A percentile compares a stretch with the other conserved stretches of the same genome.
Conservation (phyloP, 2,329 filamentous ascomycete genomes). For the Chalara sp. region DNA sequence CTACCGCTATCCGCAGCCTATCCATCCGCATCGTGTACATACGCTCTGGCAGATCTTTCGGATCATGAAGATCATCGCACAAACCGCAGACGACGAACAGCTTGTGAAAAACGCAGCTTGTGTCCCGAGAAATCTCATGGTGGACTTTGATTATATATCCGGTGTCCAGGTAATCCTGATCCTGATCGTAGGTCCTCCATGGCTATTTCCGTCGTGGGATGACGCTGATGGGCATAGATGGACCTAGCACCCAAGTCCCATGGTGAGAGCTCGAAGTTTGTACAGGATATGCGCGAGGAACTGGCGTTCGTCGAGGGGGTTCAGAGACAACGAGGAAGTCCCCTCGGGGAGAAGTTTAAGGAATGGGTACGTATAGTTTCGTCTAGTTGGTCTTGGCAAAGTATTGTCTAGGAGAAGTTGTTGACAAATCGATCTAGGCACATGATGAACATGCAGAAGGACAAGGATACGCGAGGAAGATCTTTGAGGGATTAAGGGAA, state of each 20-base stretch:
- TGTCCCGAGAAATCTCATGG: not conserved
- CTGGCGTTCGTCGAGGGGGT: not conserved
- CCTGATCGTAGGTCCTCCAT: not conserved
- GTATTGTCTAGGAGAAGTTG: not conserved
- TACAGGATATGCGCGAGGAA: not conserved
- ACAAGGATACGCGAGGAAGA: not conserved
- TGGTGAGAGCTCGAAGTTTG: not conserved
- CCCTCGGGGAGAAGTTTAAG: not conserved
- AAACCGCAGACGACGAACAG: not conserved
- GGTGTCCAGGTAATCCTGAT: not conserved
- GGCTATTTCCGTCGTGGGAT: no score
- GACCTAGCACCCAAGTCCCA: not conserved
- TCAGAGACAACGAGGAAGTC: not conserved
- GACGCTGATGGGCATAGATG: not conserved
- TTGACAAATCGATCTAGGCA: not conserved
- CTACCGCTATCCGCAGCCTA: constrained; percentile 42
- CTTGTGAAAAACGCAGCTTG: not conserved
- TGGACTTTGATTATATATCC: not conserved
- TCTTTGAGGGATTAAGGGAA: not conserved
- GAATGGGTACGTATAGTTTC: not conserved
- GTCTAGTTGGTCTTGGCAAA: not conserved
- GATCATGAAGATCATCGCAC: not conserved
- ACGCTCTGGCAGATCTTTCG: not conserved
- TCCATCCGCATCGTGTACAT: constrained; percentile 43
- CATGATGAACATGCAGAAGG: not conserved